Percentiles rank a stretch among this genome's conserved stretches.
These are phyloP conservation scores for Trichophyton simii DNA, from an alignment of 2,329 filamentous ascomycete genomes.

Conservation along the genomic window DNA sequence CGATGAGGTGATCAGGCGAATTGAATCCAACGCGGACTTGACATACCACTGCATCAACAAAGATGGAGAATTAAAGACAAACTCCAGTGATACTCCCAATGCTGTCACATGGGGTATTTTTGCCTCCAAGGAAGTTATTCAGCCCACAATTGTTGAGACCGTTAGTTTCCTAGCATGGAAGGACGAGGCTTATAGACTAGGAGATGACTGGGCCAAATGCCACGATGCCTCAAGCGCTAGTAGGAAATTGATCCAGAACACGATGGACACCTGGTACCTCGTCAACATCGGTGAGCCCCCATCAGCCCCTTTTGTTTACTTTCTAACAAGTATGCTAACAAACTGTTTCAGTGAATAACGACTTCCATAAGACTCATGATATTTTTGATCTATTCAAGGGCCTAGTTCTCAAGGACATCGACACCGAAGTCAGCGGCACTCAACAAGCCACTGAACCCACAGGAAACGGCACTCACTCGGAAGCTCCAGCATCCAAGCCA, in stretches of 20 bases:
- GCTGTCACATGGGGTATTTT: conserved; percentile 99
- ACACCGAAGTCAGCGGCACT: conserved; percentile 19
- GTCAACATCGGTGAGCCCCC: conserved; percentile 75
- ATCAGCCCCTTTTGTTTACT: neutral
- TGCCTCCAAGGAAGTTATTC: conserved; percentile 97
- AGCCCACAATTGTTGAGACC: conserved; percentile 97
- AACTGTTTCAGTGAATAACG: conserved; percentile 67
- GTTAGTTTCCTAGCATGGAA: conserved; percentile 98
- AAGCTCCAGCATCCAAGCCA: neutral
- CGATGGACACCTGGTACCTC: conserved; percentile 87
- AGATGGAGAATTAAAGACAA: conserved; percentile 67
- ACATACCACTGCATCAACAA: conserved; percentile 93
- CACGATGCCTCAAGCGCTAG: conserved; percentile 66
- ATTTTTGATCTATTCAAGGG: conserved; percentile 81
- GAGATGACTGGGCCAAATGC: conserved; percentile 87
- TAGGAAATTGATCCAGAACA: conserved; percentile 61
- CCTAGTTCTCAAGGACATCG: conserved; percentile 37
- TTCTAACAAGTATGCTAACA: conserved; percentile 15
- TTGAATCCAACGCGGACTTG: conserved; percentile 65
- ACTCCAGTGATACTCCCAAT: conserved; percentile 75
- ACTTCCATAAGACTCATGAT: conserved; percentile 73
- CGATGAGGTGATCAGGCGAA: conserved; percentile 60
- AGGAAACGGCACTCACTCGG: neutral
- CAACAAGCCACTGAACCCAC: neutral
- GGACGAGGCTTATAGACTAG: conserved; percentile 89